Evolutionary conservation across 305 asterid genomes (phyloP).

Genomic region (Fraxinus angustifolia): DNA sequence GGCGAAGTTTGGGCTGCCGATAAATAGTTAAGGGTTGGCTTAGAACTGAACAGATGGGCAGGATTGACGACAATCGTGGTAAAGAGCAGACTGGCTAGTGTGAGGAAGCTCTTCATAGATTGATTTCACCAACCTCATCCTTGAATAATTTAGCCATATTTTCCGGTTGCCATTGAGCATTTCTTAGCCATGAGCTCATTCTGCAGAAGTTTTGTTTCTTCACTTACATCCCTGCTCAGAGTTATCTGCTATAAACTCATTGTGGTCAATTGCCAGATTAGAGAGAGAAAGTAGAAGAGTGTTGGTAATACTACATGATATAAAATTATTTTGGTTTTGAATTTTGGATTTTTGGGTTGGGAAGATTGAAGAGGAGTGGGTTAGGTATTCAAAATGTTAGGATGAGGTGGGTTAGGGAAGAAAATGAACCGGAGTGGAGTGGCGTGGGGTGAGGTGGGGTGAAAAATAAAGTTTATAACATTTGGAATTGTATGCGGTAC

Average conservation of each 20-base stretch:
- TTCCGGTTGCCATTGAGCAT: neutral
- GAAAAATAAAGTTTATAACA: too few species aligned
- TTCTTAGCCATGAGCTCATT: neutral
- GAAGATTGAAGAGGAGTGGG: too few species aligned
- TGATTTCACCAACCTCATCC: neutral
- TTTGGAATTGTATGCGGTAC: too few species aligned
- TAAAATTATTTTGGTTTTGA: too few species aligned
- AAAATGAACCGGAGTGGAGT: too few species aligned
- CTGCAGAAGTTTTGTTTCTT: neutral
- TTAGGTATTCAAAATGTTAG: too few species aligned
- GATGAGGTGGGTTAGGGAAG: too few species aligned
- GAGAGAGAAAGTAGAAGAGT: too few species aligned
- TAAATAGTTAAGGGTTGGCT: neutral
- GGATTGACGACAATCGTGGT: neutral
- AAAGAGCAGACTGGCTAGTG: neutral
- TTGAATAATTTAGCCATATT: neutral
- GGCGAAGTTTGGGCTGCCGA: neutral
- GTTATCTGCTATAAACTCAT: neutral
- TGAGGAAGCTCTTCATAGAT: neutral
- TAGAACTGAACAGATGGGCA: neutral
- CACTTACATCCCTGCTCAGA: neutral
- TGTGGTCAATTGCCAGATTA: neutral
- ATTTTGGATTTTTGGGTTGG: too few species aligned
- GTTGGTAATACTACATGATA: too few species aligned
- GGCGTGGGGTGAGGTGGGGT: too few species aligned